phyloP scores from a whole-genome alignment of 2,329 filamentous ascomycete genomes.

The Eutypa lata region DNA sequence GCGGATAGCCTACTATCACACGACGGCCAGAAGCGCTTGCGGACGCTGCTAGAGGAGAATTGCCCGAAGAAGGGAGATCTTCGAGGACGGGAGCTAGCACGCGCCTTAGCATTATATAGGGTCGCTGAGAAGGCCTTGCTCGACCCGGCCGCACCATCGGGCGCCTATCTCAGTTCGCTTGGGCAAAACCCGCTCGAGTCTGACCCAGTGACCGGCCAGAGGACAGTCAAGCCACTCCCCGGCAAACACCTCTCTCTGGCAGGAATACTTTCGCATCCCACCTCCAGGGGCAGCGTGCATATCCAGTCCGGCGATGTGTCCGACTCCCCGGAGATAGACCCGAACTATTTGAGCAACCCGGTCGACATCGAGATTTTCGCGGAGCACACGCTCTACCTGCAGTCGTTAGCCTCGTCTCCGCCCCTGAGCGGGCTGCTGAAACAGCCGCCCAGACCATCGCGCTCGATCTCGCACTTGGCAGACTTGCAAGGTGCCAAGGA shows the following conservation, averaged over 20 bases:
- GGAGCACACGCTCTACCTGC: constrained; percentile 13
- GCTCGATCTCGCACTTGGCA: constrained; percentile 1
- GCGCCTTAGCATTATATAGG: constrained; percentile 4
- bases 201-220: constrained; percentile 5
- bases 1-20: not conserved
- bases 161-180: constrained; percentile 7
- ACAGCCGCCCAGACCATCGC: constrained; percentile 2
- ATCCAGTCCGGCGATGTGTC: constrained; percentile 7
- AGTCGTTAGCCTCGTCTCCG: constrained; percentile 4
- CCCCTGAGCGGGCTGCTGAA: constrained; percentile 14
- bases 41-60: too few species aligned
- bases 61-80: constrained; percentile 6
- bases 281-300: constrained; percentile 15
- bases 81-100: not conserved
- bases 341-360: constrained; percentile 13
- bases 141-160: constrained; percentile 5
- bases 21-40: constrained; percentile 3
- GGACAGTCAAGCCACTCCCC: constrained; percentile 1
- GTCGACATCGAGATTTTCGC: constrained; percentile 15
- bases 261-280: constrained; percentile 9
- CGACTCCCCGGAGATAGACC: constrained; percentile 9
- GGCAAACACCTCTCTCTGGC: constrained; percentile 9
- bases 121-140: constrained; percentile 11
- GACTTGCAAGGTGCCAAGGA: constrained; percentile 13
- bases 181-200: constrained; percentile 4